Percentiles rank a stretch among this genome's conserved stretches.
Evolutionary conservation across 306 rosid genomes (phyloP).

Genomic region (Gastrolobium villosum): DNA sequence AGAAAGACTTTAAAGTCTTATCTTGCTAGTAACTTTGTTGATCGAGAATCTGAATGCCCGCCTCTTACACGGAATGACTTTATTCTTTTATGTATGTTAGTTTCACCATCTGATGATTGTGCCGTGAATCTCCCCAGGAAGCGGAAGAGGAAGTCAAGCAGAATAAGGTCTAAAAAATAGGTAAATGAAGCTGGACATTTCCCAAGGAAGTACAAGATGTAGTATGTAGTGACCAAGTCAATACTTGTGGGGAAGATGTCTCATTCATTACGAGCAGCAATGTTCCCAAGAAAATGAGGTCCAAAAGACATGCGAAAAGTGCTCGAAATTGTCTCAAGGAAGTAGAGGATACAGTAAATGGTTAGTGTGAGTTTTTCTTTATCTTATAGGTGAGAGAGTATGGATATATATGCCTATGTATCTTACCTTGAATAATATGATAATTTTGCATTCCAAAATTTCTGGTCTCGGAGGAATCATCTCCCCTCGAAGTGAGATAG

Average conservation of each 20-base stretch:
- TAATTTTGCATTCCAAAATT: too few species aligned
- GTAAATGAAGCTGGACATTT: background rate
- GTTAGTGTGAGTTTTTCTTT: too few species aligned
- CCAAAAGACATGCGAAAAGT: constrained; percentile 51
- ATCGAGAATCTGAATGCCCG: constrained; percentile 78
- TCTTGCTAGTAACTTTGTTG: constrained; percentile 72
- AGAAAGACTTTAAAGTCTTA: constrained; percentile 65
- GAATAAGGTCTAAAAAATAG: background rate
- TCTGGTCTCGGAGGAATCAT: too few species aligned
- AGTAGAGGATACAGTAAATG: constrained; percentile 16
- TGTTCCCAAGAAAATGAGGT: constrained; percentile 51
- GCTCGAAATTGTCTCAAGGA: constrained; percentile 44
- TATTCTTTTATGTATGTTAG: constrained; percentile 54
- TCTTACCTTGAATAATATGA: too few species aligned
- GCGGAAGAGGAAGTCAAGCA: constrained; percentile 45
- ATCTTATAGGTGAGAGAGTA: too few species aligned
- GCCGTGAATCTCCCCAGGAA: constrained; percentile 40
- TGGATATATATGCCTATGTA: too few species aligned
- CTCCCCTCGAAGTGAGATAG: too few species aligned
- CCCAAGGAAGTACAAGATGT: constrained; percentile 15
- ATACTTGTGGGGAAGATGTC: constrained; percentile 34
- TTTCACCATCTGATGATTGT: background rate
- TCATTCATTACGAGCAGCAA: constrained; percentile 51
- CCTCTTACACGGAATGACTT: constrained; percentile 66
- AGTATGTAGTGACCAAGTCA: constrained; percentile 21